Conservation (phyloP, 768 basidiomycete genomes). For the Amanita fuliginea region DNA sequence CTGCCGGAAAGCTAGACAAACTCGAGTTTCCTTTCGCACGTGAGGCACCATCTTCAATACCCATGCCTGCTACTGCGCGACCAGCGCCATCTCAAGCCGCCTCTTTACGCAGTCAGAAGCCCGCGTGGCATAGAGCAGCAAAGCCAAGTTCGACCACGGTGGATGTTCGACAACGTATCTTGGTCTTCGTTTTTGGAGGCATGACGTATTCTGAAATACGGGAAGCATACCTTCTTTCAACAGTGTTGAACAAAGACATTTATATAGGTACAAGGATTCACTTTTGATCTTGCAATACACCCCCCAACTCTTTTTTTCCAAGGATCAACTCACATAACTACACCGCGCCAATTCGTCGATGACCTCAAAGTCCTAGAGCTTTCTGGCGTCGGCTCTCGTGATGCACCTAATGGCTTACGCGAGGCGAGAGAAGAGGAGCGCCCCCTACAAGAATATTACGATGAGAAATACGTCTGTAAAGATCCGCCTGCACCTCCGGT, state of each 20-base stretch:
- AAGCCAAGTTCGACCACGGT: slow-evolving; percentile 26
- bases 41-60: slow-evolving; percentile 53
- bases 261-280: slow-evolving; percentile 59
- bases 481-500: slow-evolving; percentile 48
- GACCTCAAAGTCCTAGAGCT: slow-evolving; percentile 83
- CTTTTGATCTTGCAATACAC: background rate
- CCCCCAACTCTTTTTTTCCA: too few species aligned
- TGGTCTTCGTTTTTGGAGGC: slow-evolving; percentile 91
- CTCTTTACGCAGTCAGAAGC: slow-evolving; percentile 83
- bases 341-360: slow-evolving; percentile 75
- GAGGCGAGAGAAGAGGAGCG: slow-evolving; percentile 33
- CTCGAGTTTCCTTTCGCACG: slow-evolving; percentile 82
- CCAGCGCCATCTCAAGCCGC: slow-evolving; percentile 46
- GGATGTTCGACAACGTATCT: slow-evolving; percentile 61
- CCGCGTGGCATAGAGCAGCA: slow-evolving; percentile 79
- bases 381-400: slow-evolving; percentile 73
- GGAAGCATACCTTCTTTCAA: slow-evolving; percentile 73
- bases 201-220: slow-evolving; percentile 95
- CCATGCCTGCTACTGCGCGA: slow-evolving; percentile 33
- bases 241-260: slow-evolving; percentile 72
- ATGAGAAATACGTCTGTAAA: slow-evolving; percentile 63
- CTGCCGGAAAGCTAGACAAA: slow-evolving; percentile 66
- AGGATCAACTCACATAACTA: slow-evolving; percentile 87
- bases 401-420: slow-evolving; percentile 58
- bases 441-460: slow-evolving; percentile 67